phyloP scores from a whole-genome alignment of 179 eudicot genomes.

The Beta macrorhiza region DNA sequence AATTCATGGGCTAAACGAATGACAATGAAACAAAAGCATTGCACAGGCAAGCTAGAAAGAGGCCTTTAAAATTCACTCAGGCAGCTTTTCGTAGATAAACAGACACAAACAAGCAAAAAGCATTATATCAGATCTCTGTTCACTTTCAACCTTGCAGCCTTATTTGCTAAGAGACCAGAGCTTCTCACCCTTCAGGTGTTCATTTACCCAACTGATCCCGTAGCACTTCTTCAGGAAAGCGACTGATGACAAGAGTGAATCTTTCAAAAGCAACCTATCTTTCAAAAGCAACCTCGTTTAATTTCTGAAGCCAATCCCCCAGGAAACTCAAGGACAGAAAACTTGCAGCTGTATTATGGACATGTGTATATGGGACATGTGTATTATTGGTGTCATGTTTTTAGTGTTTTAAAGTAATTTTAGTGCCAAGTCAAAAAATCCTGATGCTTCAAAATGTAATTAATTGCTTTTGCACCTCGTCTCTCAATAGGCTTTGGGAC shows the following conservation, averaged over 20 bases:
- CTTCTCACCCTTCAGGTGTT: not conserved
- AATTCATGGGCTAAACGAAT: not conserved
- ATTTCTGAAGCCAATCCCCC: not conserved
- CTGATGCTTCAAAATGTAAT: not conserved
- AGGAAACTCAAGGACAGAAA: not conserved
- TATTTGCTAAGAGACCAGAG: not conserved
- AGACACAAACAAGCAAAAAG: not conserved
- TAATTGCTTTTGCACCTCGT: not conserved
- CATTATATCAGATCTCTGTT: not conserved
- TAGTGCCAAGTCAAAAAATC: not conserved
- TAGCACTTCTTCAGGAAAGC: not conserved
- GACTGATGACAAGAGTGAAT: not conserved
- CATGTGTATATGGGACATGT: not conserved
- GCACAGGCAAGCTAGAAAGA: not conserved
- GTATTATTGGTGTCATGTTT: not conserved
- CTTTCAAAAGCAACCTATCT: not conserved
- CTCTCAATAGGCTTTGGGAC: conserved; percentile 60
- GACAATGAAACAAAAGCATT: not conserved
- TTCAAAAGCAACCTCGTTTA: no score
- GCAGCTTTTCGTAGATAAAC: not conserved
- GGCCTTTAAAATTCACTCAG: not conserved
- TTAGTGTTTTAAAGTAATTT: not conserved
- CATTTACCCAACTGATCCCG: not conserved
- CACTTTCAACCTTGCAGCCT: not conserved
- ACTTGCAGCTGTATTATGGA: not conserved